These are phyloP conservation scores for Saccharomycopsis sp. DNA, from an alignment of 805 yeast genomes.

Conservation along the genomic window DNA sequence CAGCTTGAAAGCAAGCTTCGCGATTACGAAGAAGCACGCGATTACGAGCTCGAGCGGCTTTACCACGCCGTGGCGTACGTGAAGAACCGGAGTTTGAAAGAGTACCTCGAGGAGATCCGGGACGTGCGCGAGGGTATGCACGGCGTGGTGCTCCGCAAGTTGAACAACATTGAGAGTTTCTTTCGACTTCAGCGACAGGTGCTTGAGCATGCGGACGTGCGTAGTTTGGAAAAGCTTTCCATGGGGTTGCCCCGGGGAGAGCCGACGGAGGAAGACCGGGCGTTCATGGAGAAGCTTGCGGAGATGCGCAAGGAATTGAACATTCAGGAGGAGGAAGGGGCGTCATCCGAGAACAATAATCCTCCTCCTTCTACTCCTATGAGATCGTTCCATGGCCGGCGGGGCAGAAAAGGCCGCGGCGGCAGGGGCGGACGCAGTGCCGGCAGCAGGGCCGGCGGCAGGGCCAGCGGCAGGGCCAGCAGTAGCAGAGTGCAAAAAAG, in stretches of 20 bases:
- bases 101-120: constrained; percentile 3
- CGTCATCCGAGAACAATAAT: too few relatives aligned
- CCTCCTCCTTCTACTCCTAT: too few relatives aligned
- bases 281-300: too few relatives aligned
- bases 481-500: constrained; percentile 5
- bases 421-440: too few relatives aligned
- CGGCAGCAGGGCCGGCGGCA: too few relatives aligned
- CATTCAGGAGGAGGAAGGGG: too few relatives aligned
- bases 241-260: too few relatives aligned
- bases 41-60: constrained; percentile 14
- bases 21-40: constrained; percentile 8
- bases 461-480: constrained; percentile 4
- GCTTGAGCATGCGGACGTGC: too few relatives aligned
- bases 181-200: constrained; percentile 14
- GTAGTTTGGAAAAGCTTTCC: too few relatives aligned
- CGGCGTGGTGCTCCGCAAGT: constrained; percentile 6
- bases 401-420: background rate
- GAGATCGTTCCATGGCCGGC: background rate
- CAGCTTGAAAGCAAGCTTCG: background rate
- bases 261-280: too few relatives aligned
- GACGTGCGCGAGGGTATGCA: constrained; percentile 3
- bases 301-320: too few relatives aligned
- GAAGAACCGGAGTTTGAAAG: constrained; percentile 5
- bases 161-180: constrained; percentile 18
- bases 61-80: constrained; percentile 1